Evolutionary conservation across 257 asterid genomes (phyloP), one percentile per base, ranked within the genome.

Genomic region (Capsicum pubescens): DNA sequence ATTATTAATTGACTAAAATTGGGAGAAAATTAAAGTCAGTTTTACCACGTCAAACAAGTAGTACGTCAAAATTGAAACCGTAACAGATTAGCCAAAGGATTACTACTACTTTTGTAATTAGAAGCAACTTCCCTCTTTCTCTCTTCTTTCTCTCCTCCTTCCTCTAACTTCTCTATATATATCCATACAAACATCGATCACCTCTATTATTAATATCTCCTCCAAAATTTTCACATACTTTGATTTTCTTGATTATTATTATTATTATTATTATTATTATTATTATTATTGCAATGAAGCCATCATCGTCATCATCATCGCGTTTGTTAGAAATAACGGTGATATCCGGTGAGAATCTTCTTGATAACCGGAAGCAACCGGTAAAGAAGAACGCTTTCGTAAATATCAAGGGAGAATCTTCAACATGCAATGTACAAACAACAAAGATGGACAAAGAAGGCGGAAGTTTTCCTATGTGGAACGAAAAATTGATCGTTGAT

Each of bases 381-480:
- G 85, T 82, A 55, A 92, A 87, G 92, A 91, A 89, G 19, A 85
- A 88, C 83, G 80, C 89, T 0, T 92, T 79, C 63, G 92, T 94
- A n/a, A 85, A 83, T n/a, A 92, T 95, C 1, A 88, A 42, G 78
- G 64, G 87, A 61, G 94, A 88, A 79, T 13, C 32, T 46, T 70
- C 21, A 42, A 87, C 93, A 6, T 71, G 50, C 14, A 83, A 64
- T 78, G 36, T 82, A 8, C 86, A 87, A 3, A 85, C 87, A 1
- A 93, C 97, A 79, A 86, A 81, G 26, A 21, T 60, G 86, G 92
- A 92, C 35, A 48, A 42, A 16, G 88, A 88, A 2, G 96, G 95
- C 44, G 96, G 98, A 54, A 81, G 90, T 42, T 86, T 88, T 79
- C 96, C 97, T 10, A 54, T 63, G 35, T 95, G 98, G 98, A 86